Base-by-base conservation (phyloP, 139 green algal genomes). In the Klebsormidium nitens region DNA sequence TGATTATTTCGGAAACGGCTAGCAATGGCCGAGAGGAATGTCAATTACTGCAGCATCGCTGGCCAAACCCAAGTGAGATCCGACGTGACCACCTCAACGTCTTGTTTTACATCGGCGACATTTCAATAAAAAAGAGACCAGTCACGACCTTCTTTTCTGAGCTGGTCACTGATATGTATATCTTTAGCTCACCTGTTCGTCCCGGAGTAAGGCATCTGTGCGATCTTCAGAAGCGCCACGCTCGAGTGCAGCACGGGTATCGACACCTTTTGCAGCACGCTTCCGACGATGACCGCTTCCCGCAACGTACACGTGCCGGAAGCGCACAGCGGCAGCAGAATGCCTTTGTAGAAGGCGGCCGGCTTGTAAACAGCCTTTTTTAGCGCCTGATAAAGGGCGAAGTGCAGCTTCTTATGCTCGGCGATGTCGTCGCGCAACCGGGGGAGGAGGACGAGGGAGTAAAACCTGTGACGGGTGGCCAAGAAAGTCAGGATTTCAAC, bases 341-440 rank as follows among this genome's bases (percentile, higher is more conserved):
- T 65, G 44, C 92, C 92, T 78, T 98, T 98, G 83, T 91, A 99
- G 68, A 97, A 98, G 2, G 94, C 94, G 14, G 88, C 91, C 1
- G 94, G 86, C 81, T 99, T 98, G 87, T 96, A 98, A 23, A 91
- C 89, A n/a, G 91, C 90, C 81, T 97, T 97, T 64, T 93, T 93
- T 36, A 99, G 75, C 6, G 94, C 82, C 65, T 81, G 88, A 77
- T 95, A 98, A 48, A 98, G 83, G 47, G 91, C 91, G 86, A 97
- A 95, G 87, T 99, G 94, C 42, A 97, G 85, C 34, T 85, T 78
- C 69, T 89, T 83, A 75, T 97, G 74, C 31, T 88, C 59, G 28
- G 67, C 61, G 56, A 99, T 96, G 74, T 99, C 91, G 4, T 66
- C 11, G 8, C 94, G 81, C 38, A 98, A 79, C 8, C 87, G 71